Percentiles rank a stretch among this genome's conserved stretches.
Evolutionary conservation across 164 flowering plant genomes (phyloP).

Genomic region (Piper betle): DNA sequence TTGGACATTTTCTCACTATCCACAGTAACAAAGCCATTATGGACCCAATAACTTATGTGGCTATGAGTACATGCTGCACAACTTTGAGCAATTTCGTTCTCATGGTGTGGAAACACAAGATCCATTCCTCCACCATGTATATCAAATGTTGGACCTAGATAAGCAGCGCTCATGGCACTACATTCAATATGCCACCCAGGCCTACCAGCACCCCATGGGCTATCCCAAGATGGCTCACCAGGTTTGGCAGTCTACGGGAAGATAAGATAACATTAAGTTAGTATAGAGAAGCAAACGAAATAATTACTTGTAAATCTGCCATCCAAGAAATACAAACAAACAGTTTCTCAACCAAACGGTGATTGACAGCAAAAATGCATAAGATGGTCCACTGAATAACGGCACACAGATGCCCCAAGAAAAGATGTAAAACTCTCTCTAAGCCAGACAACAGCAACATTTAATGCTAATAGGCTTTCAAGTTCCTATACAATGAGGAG

Average conservation of each 20-base stretch:
- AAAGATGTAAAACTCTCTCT: too few relatives aligned
- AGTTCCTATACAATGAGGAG: too few relatives aligned
- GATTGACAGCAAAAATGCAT: conserved; percentile 7
- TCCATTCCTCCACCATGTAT: conserved; percentile 99
- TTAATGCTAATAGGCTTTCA: too few relatives aligned
- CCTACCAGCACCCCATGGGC: conserved; percentile 98
- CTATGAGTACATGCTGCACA: conserved; percentile 80
- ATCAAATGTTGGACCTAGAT: conserved; percentile 78
- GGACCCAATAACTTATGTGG: conserved; percentile 78
- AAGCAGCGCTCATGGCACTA: conserved; percentile 99
- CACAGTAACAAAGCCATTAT: conserved; percentile 90
- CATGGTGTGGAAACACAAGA: conserved; percentile 97
- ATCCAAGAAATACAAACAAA: conserved; percentile 22
- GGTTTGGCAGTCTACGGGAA: conserved; percentile 72
- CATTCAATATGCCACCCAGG: conserved; percentile 99
- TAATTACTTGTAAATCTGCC: background rate
- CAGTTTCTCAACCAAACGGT: conserved; percentile 40
- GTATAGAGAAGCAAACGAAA: background rate
- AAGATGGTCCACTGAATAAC: too few relatives aligned
- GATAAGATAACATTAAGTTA: background rate
- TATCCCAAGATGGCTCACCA: conserved; percentile 91
- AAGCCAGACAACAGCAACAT: too few relatives aligned
- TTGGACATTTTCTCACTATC: conserved; percentile 95
- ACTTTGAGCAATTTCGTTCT: conserved; percentile 95
- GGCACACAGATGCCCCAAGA: too few relatives aligned